These are phyloP conservation scores for Austroboletus sp. DNA, from an alignment of 1,284 basidiomycete genomes.

Conservation along the genomic window DNA sequence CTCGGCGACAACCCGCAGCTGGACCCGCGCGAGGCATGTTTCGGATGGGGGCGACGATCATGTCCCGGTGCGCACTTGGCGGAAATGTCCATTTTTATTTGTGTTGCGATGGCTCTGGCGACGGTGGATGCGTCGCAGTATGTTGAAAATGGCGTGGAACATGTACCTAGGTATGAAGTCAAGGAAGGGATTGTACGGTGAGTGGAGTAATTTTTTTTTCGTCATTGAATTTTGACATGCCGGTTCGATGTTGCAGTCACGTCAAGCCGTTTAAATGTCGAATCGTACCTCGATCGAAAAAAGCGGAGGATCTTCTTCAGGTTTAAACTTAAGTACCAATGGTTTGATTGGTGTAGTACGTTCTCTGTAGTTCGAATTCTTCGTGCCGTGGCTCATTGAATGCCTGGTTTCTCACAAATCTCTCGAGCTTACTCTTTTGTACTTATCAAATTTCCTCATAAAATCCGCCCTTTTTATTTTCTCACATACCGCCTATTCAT, in stretches of 20 bases:
- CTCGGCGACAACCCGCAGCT: constrained; percentile 7
- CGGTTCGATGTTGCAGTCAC: background rate
- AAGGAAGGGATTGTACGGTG: constrained; percentile 7
- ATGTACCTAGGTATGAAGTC: constrained; percentile 5
- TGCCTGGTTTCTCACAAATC: no score
- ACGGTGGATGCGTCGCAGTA: constrained; percentile 10
- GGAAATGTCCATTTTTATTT: constrained; percentile 12
- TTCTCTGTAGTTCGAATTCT: no score
- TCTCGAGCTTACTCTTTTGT: no score
- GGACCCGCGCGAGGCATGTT: constrained; percentile 11
- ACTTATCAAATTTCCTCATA: no score
- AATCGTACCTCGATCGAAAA: background rate
- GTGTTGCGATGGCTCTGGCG: constrained; percentile 15
- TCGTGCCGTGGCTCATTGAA: no score
- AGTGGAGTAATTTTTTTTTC: background rate
- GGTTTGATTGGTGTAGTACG: no score
- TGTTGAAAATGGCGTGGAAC: constrained; percentile 9
- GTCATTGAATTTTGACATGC: background rate
- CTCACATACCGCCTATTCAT: no score
- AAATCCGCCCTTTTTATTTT: no score
- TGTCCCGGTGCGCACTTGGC: constrained; percentile 15
- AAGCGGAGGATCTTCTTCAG: background rate
- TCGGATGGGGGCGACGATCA: constrained; percentile 17
- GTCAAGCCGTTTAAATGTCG: background rate
- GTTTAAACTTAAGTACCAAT: no score